A percentile compares a stretch with the other conserved stretches of the same genome.
These are phyloP conservation scores for Boletus subparvulus DNA, from an alignment of 768 basidiomycete species.

Conservation along the genomic window DNA sequence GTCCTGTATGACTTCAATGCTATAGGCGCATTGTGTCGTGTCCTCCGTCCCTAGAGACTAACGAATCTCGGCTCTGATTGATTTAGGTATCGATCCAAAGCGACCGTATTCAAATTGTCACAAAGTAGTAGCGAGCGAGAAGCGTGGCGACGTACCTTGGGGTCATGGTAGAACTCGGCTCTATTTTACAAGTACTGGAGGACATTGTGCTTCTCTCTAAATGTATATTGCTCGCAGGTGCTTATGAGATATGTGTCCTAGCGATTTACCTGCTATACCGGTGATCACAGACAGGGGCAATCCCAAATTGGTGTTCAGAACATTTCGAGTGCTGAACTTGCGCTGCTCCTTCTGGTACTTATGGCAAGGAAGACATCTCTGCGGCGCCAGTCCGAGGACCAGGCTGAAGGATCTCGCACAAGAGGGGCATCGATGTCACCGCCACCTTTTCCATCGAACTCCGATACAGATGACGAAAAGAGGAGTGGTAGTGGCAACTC, in stretches of 20 bases:
- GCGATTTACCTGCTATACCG: neutral
- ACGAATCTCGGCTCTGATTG: neutral
- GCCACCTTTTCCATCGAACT: neutral
- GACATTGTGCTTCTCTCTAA: neutral
- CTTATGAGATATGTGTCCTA: too few relatives aligned
- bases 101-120: neutral
- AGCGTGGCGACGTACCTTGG: neutral
- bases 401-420: neutral
- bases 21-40: too few relatives aligned
- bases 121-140: neutral
- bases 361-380: slow-evolving; percentile 10
- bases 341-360: neutral
- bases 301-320: slow-evolving; percentile 6
- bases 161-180: neutral
- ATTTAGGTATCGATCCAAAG: neutral
- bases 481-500: neutral
- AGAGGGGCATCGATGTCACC: neutral
- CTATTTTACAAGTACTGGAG: neutral
- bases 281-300: slow-evolving; percentile 1
- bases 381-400: neutral
- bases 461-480: neutral
- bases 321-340: neutral
- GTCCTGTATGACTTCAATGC: neutral
- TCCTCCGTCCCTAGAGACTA: neutral
- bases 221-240: neutral